Base-by-base conservation (phyloP, 1,284 basidiomycete genomes). In the Cerioporus squamosus region DNA sequence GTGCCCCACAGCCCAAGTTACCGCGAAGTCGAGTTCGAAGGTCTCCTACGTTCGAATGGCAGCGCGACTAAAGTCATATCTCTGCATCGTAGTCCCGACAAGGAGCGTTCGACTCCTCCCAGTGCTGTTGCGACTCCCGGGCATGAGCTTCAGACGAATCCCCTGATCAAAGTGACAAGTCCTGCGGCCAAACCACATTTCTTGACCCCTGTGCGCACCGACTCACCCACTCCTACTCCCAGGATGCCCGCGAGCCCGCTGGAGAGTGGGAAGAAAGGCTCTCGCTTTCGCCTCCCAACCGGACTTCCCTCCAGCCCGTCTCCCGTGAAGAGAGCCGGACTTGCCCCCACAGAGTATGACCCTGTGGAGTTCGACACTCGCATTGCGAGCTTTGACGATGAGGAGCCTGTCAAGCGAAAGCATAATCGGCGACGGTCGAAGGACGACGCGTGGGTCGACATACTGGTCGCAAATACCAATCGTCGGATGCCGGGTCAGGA, bases 371-470 rank as follows among this genome's bases (percentile, higher is more conserved):
- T 92, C 73, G 85, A 90, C 74, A 88, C 86, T 39, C 79, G 88
- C 59, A 77, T 87, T 67, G 83, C 85, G 50, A 86, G 82, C 64
- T 86, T 84, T 62, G 86, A 85, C 62, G 85, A 85, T 44, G 86
- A 87, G 53, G 87, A 86, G 59, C 70, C 76, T 20, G 67, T 70
- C 38, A 69, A 36, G 33, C 65, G 67, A 55, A 83, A 79, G 76
- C 82, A 83, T 59, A 77, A 81, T 57, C 78, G 82, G 53, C 72
- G 84, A 55, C 77, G 81, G 67, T 82, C 81, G n/a, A 84, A 82
- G 62, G 81, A 85, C 57, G 89, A 91, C 68, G 87, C 87, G 2
- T 91, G 90, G 88, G 88, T 91, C 61, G 93, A 95, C 74, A 94
- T 95, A 44, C 77, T 94, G 5, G 90, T 95, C 10, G 88, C 87